Evolutionary conservation across 768 basidiomycete genomes (phyloP), one percentile per base, ranked within the genome.

Genomic region (Cystofilobasidium macerans): DNA sequence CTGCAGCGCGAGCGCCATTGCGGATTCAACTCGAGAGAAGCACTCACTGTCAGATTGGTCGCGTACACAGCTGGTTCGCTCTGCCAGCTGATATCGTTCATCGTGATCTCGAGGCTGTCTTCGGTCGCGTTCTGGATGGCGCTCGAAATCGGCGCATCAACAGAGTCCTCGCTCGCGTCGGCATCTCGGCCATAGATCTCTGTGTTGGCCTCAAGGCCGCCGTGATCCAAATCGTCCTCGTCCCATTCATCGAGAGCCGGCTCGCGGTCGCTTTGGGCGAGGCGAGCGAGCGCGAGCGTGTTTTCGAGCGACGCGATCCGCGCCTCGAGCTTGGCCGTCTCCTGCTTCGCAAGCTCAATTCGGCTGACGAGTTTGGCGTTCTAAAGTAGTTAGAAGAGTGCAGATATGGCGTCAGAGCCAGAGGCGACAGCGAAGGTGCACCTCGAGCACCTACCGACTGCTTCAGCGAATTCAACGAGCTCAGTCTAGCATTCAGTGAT

Each of bases 1-100:
- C 8, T 14, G 12, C 12, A 47, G 18, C 5, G n/a, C 3, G 2
- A 16, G 7, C 48, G n/a, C 7, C 48, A 3, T 4, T 4, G 42
- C 42, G 18, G 8, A 20, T 43, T 18, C 5, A 20, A 47, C 28
- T 26, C 2, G 6, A 28, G 30, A 54, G 5, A 54, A 16, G 18
- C 5, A 32, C 51, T 12, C 9, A 54, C 51, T 30, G 32, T 54
- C 14, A 16, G 16, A 8, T 30, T 30, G 28, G 30, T 22, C 28
- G 51, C 28, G 32, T 30, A 54, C 16, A 36, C 33, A 5, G 42
- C 58, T 8, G 43, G 38, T n/a, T 60, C 38, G 58, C 58, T 60
- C 28, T 13, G 35, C 58, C 58, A 60, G 33, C 58, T 60, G 24
- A 60, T 45, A 26, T 60, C 58, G 24, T 45, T 42, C n/a, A 26